Conservation (phyloP, 768 basidiomycete genomes). For the Naematelia aurantialba region DNA sequence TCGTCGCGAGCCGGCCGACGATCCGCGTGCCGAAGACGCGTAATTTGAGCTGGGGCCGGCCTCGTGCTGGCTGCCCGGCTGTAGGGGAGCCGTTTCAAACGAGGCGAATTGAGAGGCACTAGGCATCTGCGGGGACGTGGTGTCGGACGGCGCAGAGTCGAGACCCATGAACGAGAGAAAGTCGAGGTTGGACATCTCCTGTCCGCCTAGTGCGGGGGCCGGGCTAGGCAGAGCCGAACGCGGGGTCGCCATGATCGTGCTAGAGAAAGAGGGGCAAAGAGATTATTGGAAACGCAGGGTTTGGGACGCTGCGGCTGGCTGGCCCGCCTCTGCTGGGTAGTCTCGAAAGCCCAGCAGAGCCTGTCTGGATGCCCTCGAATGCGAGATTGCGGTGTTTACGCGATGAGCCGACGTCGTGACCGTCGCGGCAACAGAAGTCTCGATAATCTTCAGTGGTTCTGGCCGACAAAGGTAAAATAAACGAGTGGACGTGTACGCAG, state of each 20-base stretch:
- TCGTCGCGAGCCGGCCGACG: slow-evolving; percentile 1
- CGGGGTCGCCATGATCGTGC: background rate
- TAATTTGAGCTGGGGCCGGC: background rate
- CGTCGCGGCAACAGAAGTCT: too few relatives aligned
- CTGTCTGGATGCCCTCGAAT: background rate
- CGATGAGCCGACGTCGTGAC: too few relatives aligned
- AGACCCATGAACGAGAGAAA: slow-evolving; percentile 4
- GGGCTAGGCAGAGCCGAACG: background rate
- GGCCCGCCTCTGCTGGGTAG: background rate
- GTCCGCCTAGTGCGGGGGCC: background rate
- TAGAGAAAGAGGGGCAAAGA: background rate
- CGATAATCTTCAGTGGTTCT: too few relatives aligned
- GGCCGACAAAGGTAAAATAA: too few relatives aligned
- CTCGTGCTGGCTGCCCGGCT: background rate
- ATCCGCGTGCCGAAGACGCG: slow-evolving; percentile 1
- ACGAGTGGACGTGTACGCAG: too few relatives aligned
- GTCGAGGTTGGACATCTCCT: slow-evolving; percentile 3
- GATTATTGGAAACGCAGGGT: background rate
- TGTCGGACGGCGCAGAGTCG: background rate
- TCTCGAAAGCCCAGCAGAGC: background rate
- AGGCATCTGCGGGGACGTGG: background rate
- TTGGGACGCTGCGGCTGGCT: background rate
- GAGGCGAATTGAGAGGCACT: background rate
- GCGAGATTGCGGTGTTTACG: background rate
- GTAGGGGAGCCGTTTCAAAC: background rate